Conservation (phyloP, 805 yeast genomes). For the Saturnispora mendoncae region DNA sequence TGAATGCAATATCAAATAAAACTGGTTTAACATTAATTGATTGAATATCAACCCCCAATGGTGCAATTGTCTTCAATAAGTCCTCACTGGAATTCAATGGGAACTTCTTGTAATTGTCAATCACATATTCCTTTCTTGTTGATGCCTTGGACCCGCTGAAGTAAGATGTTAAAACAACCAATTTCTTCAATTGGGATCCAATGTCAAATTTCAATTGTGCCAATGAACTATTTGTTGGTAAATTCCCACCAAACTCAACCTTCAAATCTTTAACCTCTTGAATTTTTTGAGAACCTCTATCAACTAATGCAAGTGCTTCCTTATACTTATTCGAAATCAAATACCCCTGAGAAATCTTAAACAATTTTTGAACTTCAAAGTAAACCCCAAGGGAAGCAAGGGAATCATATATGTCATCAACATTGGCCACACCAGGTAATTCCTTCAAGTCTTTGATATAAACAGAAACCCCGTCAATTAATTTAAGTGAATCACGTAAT, state of each 20-base stretch:
- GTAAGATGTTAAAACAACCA: conserved; percentile 43
- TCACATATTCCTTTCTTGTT: conserved; percentile 14
- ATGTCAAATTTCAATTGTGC: conserved; percentile 18
- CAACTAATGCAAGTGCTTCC: conserved; percentile 40
- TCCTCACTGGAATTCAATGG: conserved; percentile 23
- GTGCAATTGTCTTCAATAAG: conserved; percentile 27
- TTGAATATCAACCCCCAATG: conserved; percentile 31
- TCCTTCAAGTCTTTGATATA: conserved; percentile 57
- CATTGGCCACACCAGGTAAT: conserved; percentile 88
- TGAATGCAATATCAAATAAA: conserved; percentile 82
- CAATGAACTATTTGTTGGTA: conserved; percentile 33
- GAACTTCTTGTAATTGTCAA: conserved; percentile 25
- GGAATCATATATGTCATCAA: conserved; percentile 53
- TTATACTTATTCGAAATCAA: conserved; percentile 32
- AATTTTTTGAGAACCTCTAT: conserved; percentile 22
- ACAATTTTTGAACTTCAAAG: conserved; percentile 37
- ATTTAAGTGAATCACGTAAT: conserved; percentile 37
- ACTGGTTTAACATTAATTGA: conserved; percentile 82
- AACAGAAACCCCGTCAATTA: conserved; percentile 42
- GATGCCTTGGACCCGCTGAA: conserved; percentile 18
- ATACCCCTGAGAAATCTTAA: conserved; percentile 38
- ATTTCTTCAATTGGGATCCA: conserved; percentile 20
- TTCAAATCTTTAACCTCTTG: conserved; percentile 5
- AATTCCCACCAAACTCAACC: conserved; percentile 26
- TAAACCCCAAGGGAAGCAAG: conserved; percentile 41